Conservation (phyloP, 441 rosid species). For the Euphorbia schlechtendalii region DNA sequence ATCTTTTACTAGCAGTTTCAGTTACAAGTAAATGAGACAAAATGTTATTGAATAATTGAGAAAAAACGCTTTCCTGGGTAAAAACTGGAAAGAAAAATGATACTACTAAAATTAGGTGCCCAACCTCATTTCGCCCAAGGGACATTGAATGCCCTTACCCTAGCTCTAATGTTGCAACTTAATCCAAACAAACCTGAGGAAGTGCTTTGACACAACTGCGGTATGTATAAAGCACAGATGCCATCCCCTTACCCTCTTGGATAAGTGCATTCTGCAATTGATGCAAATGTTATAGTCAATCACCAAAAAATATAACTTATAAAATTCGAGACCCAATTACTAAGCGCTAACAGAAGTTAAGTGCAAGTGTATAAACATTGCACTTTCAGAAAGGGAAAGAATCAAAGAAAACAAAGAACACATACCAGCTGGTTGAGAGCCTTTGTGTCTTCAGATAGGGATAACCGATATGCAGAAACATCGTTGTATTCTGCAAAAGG, state of each 20-base stretch:
- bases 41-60: neutral
- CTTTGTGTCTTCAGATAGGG: slow-evolving; percentile 95
- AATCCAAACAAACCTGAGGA: slow-evolving; percentile 70
- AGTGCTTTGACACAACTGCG: slow-evolving; percentile 99
- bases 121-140: slow-evolving; percentile 1
- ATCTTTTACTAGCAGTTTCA: neutral
- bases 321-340: neutral
- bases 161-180: slow-evolving; percentile 11
- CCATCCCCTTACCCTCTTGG: slow-evolving; percentile 98
- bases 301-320: neutral
- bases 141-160: neutral
- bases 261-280: slow-evolving; percentile 70
- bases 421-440: slow-evolving; percentile 96
- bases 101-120: neutral
- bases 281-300: slow-evolving; percentile 17
- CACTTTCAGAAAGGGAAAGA: neutral
- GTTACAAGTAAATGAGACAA: neutral
- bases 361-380: neutral
- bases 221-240: slow-evolving; percentile 91
- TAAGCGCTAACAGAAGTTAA: slow-evolving; percentile 1
- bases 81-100: neutral
- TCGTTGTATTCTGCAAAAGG: slow-evolving; percentile 69
- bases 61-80: neutral
- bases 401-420: slow-evolving; percentile 14
- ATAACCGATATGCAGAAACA: slow-evolving; percentile 85